Conservation (phyloP, 495 filamentous ascomycete species). For the Hypoxylon fuscum region DNA sequence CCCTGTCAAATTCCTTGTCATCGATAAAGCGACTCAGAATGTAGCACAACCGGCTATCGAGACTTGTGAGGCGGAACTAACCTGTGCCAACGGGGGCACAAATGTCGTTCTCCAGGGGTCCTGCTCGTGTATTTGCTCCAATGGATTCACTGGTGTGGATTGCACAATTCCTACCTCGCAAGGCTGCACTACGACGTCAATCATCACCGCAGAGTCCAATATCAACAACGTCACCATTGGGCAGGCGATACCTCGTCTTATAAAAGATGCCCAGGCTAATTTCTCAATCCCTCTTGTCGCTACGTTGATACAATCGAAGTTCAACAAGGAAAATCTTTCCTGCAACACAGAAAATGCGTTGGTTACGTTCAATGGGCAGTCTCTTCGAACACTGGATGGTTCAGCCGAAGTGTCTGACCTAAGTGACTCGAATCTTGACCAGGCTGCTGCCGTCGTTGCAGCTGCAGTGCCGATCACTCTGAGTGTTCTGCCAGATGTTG, state of each 20-base stretch:
- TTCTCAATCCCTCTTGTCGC: constrained; percentile 79
- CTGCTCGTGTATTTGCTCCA: constrained; percentile 87
- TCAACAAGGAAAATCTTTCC: constrained; percentile 75
- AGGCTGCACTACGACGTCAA: constrained; percentile 75
- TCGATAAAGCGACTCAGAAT: constrained; percentile 59
- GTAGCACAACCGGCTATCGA: constrained; percentile 46
- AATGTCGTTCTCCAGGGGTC: constrained; percentile 69
- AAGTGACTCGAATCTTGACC: constrained; percentile 27
- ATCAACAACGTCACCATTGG: constrained; percentile 81
- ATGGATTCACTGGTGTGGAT: constrained; percentile 81
- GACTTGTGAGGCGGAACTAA: constrained; percentile 61
- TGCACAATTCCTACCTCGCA: constrained; percentile 69
- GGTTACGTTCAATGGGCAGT: constrained; percentile 75
- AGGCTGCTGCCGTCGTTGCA: constrained; percentile 37
- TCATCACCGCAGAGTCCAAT: constrained; percentile 56
- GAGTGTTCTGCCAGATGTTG: constrained; percentile 26
- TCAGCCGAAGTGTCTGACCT: constrained; percentile 30
- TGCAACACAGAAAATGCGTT: constrained; percentile 87
- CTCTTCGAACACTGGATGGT: constrained; percentile 46
- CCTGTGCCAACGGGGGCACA: constrained; percentile 84
- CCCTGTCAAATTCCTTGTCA: constrained; percentile 81
- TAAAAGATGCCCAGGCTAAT: constrained; percentile 68
- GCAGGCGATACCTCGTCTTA: constrained; percentile 74
- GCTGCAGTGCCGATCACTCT: constrained; percentile 51
- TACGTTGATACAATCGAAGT: constrained; percentile 73